Conservation (phyloP, 257 asterid species). For the Leptodermis oblonga region DNA sequence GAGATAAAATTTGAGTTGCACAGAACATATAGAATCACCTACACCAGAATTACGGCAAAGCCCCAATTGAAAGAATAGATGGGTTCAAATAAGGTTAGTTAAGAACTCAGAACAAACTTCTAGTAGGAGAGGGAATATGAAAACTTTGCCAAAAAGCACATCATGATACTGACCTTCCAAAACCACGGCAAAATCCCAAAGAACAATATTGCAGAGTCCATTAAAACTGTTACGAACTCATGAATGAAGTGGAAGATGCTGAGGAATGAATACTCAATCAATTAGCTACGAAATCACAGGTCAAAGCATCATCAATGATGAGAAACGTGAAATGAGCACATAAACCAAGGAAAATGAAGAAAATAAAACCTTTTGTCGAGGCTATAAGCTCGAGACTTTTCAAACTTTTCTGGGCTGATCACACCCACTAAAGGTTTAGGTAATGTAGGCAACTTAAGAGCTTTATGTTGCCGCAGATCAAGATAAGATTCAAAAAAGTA, state of each 20-base stretch:
- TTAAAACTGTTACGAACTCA: slow-evolving; percentile 67
- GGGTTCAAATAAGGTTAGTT: not conserved
- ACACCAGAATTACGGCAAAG: not conserved
- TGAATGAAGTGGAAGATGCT: slow-evolving; percentile 87
- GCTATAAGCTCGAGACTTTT: slow-evolving; percentile 91
- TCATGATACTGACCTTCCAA: slow-evolving; percentile 67
- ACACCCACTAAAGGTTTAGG: slow-evolving; percentile 86
- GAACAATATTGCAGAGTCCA: slow-evolving; percentile 81
- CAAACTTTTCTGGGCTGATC: slow-evolving; percentile 87
- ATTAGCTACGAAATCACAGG: slow-evolving; percentile 12
- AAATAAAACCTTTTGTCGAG: slow-evolving; percentile 79
- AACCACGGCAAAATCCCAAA: slow-evolving; percentile 89
- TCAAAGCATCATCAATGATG: not conserved
- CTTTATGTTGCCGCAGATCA: slow-evolving; percentile 82
- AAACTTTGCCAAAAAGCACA: not conserved
- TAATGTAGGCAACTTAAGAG: slow-evolving; percentile 78
- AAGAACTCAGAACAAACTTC: not conserved
- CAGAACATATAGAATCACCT: slow-evolving; percentile 4
- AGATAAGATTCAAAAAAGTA: slow-evolving; percentile 83
- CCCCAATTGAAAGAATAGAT: not conserved
- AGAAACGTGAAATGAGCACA: not conserved
- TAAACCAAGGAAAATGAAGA: slow-evolving; percentile 5
- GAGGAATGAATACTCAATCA: slow-evolving; percentile 19
- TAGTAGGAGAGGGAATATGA: not conserved
- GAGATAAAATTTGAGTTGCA: not conserved